These are phyloP conservation scores for Auriscalpium vulgare DNA, from an alignment of 768 basidiomycete species.

Conservation along the genomic window DNA sequence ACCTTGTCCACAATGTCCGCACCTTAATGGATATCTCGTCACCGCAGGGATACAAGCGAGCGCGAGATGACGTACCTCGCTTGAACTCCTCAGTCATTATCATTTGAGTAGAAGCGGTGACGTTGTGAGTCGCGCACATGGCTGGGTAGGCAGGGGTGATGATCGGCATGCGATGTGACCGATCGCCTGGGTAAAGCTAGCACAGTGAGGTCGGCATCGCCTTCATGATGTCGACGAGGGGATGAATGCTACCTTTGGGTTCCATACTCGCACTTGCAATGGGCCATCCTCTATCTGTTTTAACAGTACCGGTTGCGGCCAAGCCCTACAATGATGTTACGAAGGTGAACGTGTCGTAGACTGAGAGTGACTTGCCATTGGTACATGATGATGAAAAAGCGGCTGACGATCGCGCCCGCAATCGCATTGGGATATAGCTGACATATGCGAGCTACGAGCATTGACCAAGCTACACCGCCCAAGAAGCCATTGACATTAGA, in stretches of 20 bases:
- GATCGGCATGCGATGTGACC: conserved; percentile 97
- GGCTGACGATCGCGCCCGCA: conserved; percentile 91
- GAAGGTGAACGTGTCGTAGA: not conserved
- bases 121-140: conserved; percentile 99
- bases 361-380: conserved; percentile 61
- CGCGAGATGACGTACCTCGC: conserved; percentile 46
- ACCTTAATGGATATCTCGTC: conserved; percentile 40
- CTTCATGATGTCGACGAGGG: not conserved
- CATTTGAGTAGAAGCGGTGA: conserved; percentile 90
- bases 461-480: conserved; percentile 97
- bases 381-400: conserved; percentile 98
- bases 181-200: conserved; percentile 84
- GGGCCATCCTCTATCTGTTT: conserved; percentile 97
- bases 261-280: conserved; percentile 92
- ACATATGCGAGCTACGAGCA: conserved; percentile 98
- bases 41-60: not conserved
- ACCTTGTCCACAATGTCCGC: conserved; percentile 92
- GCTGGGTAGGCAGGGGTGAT: conserved; percentile 98
- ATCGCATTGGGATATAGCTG: conserved; percentile 94
- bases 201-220: not conserved
- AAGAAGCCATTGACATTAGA: conserved; percentile 97
- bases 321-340: conserved; percentile 55
- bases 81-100: conserved; percentile 96
- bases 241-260: conserved; percentile 62
- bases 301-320: conserved; percentile 96